Conservation (phyloP, 768 basidiomycete genomes). For the Boletus reticuloceps region DNA sequence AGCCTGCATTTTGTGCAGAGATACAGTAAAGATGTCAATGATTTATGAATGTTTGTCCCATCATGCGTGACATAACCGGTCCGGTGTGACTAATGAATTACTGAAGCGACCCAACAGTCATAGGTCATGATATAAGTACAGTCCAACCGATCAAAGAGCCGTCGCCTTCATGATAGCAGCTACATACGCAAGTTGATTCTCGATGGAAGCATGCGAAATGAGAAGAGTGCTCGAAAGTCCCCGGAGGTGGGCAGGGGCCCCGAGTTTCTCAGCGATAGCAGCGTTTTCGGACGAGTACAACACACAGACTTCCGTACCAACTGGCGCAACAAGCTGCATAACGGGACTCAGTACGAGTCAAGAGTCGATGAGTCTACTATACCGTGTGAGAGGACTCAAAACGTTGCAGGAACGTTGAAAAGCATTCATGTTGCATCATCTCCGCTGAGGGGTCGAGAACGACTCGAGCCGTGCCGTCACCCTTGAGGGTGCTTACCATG, state of each 20-base stretch:
- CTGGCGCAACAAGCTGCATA: constrained; percentile 55
- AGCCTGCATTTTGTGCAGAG: constrained; percentile 31
- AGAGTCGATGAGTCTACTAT: constrained; percentile 13
- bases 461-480: constrained; percentile 49
- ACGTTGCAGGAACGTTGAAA: constrained; percentile 47
- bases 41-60: constrained; percentile 23
- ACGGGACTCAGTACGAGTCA: neutral
- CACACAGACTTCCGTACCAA: constrained; percentile 50
- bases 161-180: constrained; percentile 41
- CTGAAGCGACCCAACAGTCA: neutral
- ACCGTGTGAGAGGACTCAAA: constrained; percentile 56
- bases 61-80: neutral
- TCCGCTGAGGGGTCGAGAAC: constrained; percentile 39
- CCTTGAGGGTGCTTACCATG: constrained; percentile 53
- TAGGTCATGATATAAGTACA: neutral
- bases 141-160: constrained; percentile 3
- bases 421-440: constrained; percentile 43
- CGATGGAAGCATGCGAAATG: constrained; percentile 56
- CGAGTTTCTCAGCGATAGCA: constrained; percentile 46
- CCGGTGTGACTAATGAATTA: neutral
- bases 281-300: constrained; percentile 56
- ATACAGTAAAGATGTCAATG: neutral
- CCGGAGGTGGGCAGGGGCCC: constrained; percentile 44
- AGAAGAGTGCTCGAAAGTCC: constrained; percentile 45
- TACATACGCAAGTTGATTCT: constrained; percentile 58